These are phyloP conservation scores for Kodamaea laetipori DNA, from an alignment of 805 yeast species.

Conservation along the genomic window DNA sequence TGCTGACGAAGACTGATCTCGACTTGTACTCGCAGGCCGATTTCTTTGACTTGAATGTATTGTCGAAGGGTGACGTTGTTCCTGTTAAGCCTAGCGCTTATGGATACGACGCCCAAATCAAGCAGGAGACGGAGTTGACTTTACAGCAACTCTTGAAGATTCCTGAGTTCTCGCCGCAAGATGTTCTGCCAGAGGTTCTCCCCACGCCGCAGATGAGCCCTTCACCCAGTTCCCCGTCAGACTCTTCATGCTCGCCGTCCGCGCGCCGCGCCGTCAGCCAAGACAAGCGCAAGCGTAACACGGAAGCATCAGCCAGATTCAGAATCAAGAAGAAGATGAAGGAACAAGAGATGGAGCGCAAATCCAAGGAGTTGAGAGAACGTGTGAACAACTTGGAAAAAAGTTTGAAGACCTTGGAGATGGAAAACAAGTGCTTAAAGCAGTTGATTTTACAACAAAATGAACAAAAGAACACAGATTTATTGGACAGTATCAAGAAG, in stretches of 20 bases:
- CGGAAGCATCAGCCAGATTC: slow-evolving; percentile 94
- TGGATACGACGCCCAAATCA: background rate
- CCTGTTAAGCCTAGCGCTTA: slow-evolving; percentile 13
- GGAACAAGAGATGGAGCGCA: slow-evolving; percentile 87
- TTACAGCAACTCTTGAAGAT: slow-evolving; percentile 8
- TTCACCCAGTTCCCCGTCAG: slow-evolving; percentile 7
- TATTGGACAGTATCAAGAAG: slow-evolving; percentile 31
- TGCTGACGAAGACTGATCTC: slow-evolving; percentile 30
- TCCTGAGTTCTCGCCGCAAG: slow-evolving; percentile 1
- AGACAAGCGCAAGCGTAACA: slow-evolving; percentile 83
- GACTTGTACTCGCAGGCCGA: slow-evolving; percentile 43
- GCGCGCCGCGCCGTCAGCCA: slow-evolving; percentile 39
- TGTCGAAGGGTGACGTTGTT: slow-evolving; percentile 20
- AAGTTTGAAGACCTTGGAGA: slow-evolving; percentile 79
- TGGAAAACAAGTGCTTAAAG: slow-evolving; percentile 87
- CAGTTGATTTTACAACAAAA: slow-evolving; percentile 83
- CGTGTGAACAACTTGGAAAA: slow-evolving; percentile 65
- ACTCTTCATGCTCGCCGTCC: slow-evolving; percentile 7
- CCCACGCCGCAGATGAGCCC: slow-evolving; percentile 4
- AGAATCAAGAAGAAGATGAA: slow-evolving; percentile 88
- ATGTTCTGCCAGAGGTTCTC: background rate
- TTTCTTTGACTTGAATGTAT: slow-evolving; percentile 42
- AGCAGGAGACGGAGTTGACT: slow-evolving; percentile 3
- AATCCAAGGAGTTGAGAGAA: slow-evolving; percentile 71
- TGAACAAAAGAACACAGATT: slow-evolving; percentile 31